Percentiles rank a stretch among this genome's conserved stretches.
phyloP scores from a whole-genome alignment of 1,284 basidiomycete genomes.

The Violaceomyces palustris region DNA sequence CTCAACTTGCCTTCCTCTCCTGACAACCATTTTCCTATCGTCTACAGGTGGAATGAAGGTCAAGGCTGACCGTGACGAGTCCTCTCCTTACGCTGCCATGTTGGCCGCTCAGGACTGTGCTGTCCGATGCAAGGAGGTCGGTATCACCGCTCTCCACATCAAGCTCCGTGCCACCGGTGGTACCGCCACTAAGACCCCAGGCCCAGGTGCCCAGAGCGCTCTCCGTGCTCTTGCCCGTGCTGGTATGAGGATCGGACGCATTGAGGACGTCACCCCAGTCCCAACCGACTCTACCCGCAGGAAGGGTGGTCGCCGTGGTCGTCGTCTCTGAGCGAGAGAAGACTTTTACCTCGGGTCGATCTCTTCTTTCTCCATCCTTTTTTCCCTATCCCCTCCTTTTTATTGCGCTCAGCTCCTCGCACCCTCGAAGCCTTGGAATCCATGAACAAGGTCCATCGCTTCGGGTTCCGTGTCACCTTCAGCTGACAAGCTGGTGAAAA shows the following conservation, averaged over 20 bases:
- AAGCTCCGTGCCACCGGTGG: slow-evolving; percentile 98
- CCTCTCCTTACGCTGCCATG: slow-evolving; percentile 98
- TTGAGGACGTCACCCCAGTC: slow-evolving; percentile 86
- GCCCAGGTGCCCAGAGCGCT: slow-evolving; percentile 95
- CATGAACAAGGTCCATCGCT: too few species aligned
- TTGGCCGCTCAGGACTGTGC: slow-evolving; percentile 97
- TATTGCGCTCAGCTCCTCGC: too few species aligned
- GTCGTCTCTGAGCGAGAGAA: slow-evolving; percentile 66
- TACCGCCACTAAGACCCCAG: slow-evolving; percentile 97
- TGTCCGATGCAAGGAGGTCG: slow-evolving; percentile 92
- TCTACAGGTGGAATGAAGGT: slow-evolving; percentile 92
- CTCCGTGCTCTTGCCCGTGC: slow-evolving; percentile 97
- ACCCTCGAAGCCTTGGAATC: too few species aligned
- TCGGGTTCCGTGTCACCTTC: too few species aligned
- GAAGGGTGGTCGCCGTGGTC: slow-evolving; percentile 99
- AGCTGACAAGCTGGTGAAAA: too few species aligned
- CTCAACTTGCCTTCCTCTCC: background rate
- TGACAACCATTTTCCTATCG: background rate
- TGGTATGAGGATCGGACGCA: slow-evolving; percentile 96
- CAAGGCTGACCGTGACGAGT: slow-evolving; percentile 99
- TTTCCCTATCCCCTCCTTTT: too few species aligned
- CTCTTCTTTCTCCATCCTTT: background rate
- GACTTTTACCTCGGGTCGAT: background rate
- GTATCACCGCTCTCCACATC: slow-evolving; percentile 94
- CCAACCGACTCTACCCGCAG: slow-evolving; percentile 95